Evolutionary conservation across 176 grass and related monocot species (phyloP), one percentile per base, ranked within the genome.

Genomic region (Dendrocalamus sinicus): DNA sequence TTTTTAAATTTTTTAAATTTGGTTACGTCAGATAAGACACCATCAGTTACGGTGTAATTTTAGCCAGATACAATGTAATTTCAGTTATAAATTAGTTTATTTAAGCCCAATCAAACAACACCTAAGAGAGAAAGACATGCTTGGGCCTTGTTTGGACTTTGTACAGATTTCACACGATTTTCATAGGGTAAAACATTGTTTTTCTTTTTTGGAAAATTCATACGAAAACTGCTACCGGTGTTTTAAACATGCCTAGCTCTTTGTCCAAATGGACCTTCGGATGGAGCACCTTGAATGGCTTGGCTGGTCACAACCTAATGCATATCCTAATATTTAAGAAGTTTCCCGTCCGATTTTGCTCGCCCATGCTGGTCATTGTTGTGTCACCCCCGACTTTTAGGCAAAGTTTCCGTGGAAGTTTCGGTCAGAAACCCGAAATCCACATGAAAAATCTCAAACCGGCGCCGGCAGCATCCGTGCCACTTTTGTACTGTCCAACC

Each of bases 401-500:
- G 12, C 58, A 78, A 67, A 75, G 80, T 83, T 90, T 67, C 84
- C 74, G 0, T 12, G 12, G 74, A 59, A 90, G 74, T 67, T 87
- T 87, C 58, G 50, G 66, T 86, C 15, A 47, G 78, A 88, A 88
- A 88, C 0, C 2, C 9, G 81, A 68, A 70, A 68, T 10, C 43
- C 10, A 14, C 4, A 80, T 0, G 53, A 23, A 86, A 86, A 64
- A 43, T 16, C 40, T 20, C 73, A 26, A 6, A 2, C 11, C 28
- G 30, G 8, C 12, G 3, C 26, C 62, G n/a, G 70, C 13, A 62
- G 10, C 1, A 20, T 50, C 74, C 32, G 12, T 20, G 7, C 24
- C 12, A 22, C 75, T 47, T 81, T 53, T 41, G 47, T 4, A 6
- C 28, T 41, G 26, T 20, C 45, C 59, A 35, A n/a, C 8, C n/a